Evolutionary conservation across 805 yeast species (phyloP), one percentile per base, ranked within the genome.

Genomic region (Candida suzukii): DNA sequence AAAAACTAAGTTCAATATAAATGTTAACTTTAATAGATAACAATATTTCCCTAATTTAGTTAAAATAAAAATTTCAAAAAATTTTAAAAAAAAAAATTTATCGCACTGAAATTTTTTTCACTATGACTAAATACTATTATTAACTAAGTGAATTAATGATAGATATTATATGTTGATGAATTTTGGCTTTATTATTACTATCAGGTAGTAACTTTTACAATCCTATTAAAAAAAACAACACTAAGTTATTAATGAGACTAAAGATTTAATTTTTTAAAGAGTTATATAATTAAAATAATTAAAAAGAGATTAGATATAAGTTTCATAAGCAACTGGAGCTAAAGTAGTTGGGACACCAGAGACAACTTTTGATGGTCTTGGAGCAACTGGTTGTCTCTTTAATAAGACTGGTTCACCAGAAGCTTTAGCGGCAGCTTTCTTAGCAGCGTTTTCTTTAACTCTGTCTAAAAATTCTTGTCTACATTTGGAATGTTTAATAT

Each of bases 311-410:
- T 88, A 93, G 78, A 93, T 93, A 85, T 83, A 91, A 69, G 99
- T 93, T 81, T 93, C 99, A 85, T 93, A 93, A 69, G 99, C 84
- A 77, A 88, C 90, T 74, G 99, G 98, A 68, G 96, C 93, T 74
- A 93, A 82, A 64, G 96, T 90, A 73, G 90, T 95, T 65, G 98
- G 96, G 62, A 78, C 74, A 62, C 96, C 81, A 49, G 90, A 67
- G 63, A 93, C 83, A 63, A 83, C 73, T 74, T 82, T 86, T 55
- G 95, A 77, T 57, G 74, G 88, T 83, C 98, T 90, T 80, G 99
- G 99, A 74, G 79, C 85, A 65, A 78, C 96, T 68, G 99, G 98
- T 74, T 85, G 91, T 83, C 99, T 87, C 90, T 91, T 93, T 66
- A 93, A 86, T 75, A 76, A 77, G 55, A 86, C 91, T 60, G 85